phyloP scores from a whole-genome alignment of 2,329 filamentous ascomycete genomes.

The Trichoderma sp. region DNA sequence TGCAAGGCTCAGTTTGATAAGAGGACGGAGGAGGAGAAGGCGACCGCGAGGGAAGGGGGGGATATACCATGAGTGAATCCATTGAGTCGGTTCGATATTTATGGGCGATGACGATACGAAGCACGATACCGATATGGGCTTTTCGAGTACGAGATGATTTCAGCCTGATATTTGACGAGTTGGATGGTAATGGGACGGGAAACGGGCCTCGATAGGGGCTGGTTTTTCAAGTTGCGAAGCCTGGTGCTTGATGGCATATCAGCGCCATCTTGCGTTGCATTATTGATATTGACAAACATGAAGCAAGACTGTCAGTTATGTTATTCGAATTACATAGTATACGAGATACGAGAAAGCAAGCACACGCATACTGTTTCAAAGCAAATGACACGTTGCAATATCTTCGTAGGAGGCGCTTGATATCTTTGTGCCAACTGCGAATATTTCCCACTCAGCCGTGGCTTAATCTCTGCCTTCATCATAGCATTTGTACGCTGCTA shows the following conservation, averaged over 20 bases:
- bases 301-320: not conserved
- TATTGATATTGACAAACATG: not conserved
- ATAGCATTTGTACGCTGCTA: too few species aligned
- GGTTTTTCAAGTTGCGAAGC: not conserved
- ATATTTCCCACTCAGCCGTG: too few species aligned
- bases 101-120: not conserved
- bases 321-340: not conserved
- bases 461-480: too few species aligned
- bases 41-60: not conserved
- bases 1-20: slow-evolving; percentile 3
- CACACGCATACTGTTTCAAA: not conserved
- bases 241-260: not conserved
- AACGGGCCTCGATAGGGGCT: not conserved
- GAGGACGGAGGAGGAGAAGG: slow-evolving; percentile 7
- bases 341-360: not conserved
- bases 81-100: not conserved
- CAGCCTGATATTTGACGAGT: not conserved
- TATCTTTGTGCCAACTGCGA: too few species aligned
- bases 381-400: not conserved
- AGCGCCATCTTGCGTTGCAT: not conserved
- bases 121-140: not conserved
- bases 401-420: not conserved
- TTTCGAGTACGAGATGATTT: not conserved
- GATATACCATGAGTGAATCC: not conserved
- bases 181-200: not conserved